Evolutionary conservation across 305 asterid species (phyloP), one percentile per base, ranked within the genome.

Genomic region (Fraxinus greggii): DNA sequence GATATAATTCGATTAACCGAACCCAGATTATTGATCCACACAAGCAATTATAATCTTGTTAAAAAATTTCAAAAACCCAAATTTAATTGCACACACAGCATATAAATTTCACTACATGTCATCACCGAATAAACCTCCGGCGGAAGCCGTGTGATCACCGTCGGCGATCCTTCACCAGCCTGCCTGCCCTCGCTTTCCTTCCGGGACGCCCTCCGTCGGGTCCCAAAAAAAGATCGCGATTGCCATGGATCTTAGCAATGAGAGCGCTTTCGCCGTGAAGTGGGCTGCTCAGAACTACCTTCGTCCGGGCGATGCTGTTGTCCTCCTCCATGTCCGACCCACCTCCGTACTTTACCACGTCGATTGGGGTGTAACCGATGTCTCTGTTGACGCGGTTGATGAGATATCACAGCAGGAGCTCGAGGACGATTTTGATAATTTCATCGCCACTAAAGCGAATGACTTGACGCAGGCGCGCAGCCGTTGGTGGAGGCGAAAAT

Each of bases 241-340:
- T 83, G 95, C 95, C 19, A 93, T 92, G 54, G 97, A 92, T 91
- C 93, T 92, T 83, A 92, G 97, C 77, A 93, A 92, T 15, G 95
- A 92, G 90, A 92, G 95, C 79, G 93, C 94, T 74, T 80, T 86
- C 85, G 93, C 93, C 76, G 95, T 92, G 3, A 90, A 89, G 77
- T 92, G 95, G 97, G 94, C 95, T 1, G 97, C 91, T 33, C 93
- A 89, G 83, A 91, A 92, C 35, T 92, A 92, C 65, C 92, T 91
- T 78, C 93, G 97, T 28, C 93, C 90, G 0, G 97, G 95, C 9
- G 95, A 92, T 79, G 90, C 92, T 80, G 92, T 92, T 78, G 87
- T 92, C 23, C 97, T 92, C 85, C 94, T 92, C 15, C 97, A 92
- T 84, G 95, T 91, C 36, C 90, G 95, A 32, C 97, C 97, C 5